These are phyloP conservation scores for Schizonepeta tenuifolia DNA, from an alignment of 257 asterid species.

Conservation along the genomic window DNA sequence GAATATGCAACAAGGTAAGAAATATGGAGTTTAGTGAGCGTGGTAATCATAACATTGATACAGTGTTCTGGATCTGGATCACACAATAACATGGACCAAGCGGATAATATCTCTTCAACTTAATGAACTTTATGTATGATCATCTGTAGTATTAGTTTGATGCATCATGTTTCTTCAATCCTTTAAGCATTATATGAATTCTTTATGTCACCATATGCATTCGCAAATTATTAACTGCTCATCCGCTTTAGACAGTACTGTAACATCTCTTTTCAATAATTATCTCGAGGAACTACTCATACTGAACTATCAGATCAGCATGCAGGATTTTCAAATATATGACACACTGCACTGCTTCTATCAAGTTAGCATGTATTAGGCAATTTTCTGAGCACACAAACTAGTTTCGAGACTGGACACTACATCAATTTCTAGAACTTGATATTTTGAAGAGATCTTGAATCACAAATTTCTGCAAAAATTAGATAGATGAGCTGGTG, in stretches of 20 bases:
- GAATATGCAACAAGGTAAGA: slow-evolving; percentile 8
- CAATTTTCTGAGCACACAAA: not conserved
- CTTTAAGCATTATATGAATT: not conserved
- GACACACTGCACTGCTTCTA: not conserved
- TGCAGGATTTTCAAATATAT: not conserved
- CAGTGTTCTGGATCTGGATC: slow-evolving; percentile 8
- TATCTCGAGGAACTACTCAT: not conserved
- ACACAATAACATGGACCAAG: not conserved
- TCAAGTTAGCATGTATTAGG: not conserved
- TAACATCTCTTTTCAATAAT: slow-evolving; percentile 1
- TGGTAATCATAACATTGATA: not conserved
- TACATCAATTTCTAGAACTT: slow-evolving; percentile 4
- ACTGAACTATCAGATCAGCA: not conserved
- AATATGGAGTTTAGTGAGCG: not conserved
- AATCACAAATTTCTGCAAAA: not conserved
- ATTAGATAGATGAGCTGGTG: slow-evolving; percentile 17
- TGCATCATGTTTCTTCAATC: not conserved
- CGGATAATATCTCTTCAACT: too few relatives aligned
- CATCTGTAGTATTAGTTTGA: not conserved
- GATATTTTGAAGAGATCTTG: not conserved
- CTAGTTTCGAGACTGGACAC: not conserved
- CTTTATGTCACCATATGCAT: not conserved
- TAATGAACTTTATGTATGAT: not conserved
- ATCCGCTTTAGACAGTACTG: slow-evolving; percentile 9
- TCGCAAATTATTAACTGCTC: not conserved